Conservation (phyloP, 2,329 filamentous ascomycete species). For the Tetracladium maxilliforme region DNA sequence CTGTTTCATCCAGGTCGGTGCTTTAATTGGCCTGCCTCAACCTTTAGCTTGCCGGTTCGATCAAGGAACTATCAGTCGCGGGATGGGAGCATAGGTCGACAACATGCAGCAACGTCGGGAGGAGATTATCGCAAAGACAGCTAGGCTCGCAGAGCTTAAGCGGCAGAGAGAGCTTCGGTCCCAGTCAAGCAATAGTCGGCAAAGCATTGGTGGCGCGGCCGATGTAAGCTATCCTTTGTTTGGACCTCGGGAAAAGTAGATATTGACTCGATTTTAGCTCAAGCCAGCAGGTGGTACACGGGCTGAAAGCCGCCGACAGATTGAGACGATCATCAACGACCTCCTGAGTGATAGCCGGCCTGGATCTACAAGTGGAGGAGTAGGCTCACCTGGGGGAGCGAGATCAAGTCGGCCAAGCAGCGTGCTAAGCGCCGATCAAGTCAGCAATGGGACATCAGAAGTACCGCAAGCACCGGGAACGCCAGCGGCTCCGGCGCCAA, state of each 20-base stretch:
- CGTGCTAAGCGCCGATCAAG: conserved; percentile 65
- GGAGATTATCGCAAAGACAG: conserved; percentile 93
- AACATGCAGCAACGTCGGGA: conserved; percentile 68
- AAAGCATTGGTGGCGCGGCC: conserved; percentile 50
- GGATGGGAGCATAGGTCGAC: conserved; percentile 17
- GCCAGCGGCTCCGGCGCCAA: conserved; percentile 18
- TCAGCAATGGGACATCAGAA: conserved; percentile 62
- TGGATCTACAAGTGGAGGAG: conserved; percentile 47
- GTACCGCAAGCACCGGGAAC: conserved; percentile 30
- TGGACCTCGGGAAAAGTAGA: too few species aligned
- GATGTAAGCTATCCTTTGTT: conserved; percentile 45
- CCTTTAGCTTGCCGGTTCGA: too few species aligned
- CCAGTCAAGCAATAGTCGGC: conserved; percentile 48
- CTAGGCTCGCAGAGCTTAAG: conserved; percentile 92
- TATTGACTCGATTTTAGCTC: too few species aligned
- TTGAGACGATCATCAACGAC: conserved; percentile 75
- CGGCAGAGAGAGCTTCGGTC: conserved; percentile 75
- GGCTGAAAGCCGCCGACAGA: conserved; percentile 54
- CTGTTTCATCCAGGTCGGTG: too few species aligned
- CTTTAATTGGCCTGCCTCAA: too few species aligned
- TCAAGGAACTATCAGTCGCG: too few species aligned
- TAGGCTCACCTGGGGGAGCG: conserved; percentile 48
- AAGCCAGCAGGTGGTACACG: too few species aligned
- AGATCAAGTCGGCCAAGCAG: conserved; percentile 73
- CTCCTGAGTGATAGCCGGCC: conserved; percentile 69